phyloP scores from a whole-genome alignment of 2,329 filamentous ascomycete species.

The Geosmithia morbida region DNA sequence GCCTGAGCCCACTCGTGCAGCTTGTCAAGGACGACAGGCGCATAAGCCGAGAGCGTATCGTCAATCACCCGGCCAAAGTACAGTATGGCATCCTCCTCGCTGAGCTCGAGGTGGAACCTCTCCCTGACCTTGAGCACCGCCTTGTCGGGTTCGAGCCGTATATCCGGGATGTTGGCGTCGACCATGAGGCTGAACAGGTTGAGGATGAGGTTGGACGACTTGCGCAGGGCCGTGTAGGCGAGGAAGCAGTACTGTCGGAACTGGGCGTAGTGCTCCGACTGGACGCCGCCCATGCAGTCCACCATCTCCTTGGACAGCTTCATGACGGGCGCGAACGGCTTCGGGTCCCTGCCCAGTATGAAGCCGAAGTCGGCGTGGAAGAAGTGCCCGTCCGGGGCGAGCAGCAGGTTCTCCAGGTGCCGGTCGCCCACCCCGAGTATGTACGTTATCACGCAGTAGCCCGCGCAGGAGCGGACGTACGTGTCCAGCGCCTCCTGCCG shows the following conservation, averaged over 20 bases:
- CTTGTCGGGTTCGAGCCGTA: constrained; percentile 82
- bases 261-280: constrained; percentile 65
- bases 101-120: constrained; percentile 80
- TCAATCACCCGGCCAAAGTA: constrained; percentile 84
- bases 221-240: constrained; percentile 80
- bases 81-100: constrained; percentile 80
- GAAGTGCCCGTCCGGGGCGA: constrained; percentile 83
- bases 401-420: constrained; percentile 86
- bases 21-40: constrained; percentile 88
- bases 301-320: constrained; percentile 98
- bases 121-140: constrained; percentile 92
- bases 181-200: constrained; percentile 97
- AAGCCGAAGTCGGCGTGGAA: constrained; percentile 99
- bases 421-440: constrained; percentile 91
- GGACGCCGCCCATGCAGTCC: constrained; percentile 86
- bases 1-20: constrained; percentile 89
- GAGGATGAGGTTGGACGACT: constrained; percentile 79
- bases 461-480: constrained; percentile 89
- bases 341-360: constrained; percentile 91
- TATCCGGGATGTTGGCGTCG: constrained; percentile 92
- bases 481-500: constrained; percentile 89
- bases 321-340: constrained; percentile 93
- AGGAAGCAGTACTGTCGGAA: constrained; percentile 97
- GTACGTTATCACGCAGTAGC: constrained; percentile 98
- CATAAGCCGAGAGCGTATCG: constrained; percentile 77